A percentile compares a stretch with the other conserved stretches of the same genome.
phyloP scores from a whole-genome alignment of 192 early-diverging fungal species.

The Mortierella claussenii region DNA sequence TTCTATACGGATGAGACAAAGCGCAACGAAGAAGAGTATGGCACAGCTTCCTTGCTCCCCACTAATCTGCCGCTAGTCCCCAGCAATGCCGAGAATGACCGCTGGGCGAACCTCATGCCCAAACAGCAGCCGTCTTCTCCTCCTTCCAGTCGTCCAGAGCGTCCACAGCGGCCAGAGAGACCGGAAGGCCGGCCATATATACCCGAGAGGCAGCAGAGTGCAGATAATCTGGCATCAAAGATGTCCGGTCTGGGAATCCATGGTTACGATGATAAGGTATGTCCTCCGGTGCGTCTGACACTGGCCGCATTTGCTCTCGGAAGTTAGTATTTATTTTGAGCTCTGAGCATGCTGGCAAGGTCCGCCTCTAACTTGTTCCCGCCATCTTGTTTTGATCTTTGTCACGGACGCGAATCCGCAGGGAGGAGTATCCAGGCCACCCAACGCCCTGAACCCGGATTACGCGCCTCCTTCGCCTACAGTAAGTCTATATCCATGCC shows the following conservation, averaged over 20 bases:
- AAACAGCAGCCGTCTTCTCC: constrained; percentile 48
- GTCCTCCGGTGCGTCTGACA: background rate
- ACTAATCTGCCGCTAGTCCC: constrained; percentile 37
- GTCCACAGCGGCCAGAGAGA: constrained; percentile 37
- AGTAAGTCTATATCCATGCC: constrained; percentile 43
- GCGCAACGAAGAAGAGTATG: constrained; percentile 65
- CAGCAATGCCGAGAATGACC: constrained; percentile 55
- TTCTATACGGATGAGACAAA: constrained; percentile 94
- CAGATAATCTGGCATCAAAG: constrained; percentile 29
- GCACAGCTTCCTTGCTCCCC: constrained; percentile 50
- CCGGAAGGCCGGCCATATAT: constrained; percentile 47
- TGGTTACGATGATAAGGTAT: constrained; percentile 51
- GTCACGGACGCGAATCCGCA: background rate
- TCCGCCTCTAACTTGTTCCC: constrained; percentile 4
- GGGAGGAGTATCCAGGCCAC: constrained; percentile 40
- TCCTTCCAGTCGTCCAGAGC: constrained; percentile 36
- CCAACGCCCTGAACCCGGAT: constrained; percentile 42
- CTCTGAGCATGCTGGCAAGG: constrained; percentile 1
- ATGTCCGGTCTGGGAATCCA: constrained; percentile 46
- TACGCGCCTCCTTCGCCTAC: constrained; percentile 52
- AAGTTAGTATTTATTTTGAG: constrained; percentile 9
- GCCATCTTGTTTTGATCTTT: constrained; percentile 2
- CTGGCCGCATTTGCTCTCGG: background rate
- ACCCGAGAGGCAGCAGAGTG: constrained; percentile 24
- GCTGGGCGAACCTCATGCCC: constrained; percentile 70